Percentiles rank a stretch among this genome's conserved stretches.
Evolutionary conservation across 129 eudicot genomes (phyloP).

Genomic region (Flaveria sonorensis): DNA sequence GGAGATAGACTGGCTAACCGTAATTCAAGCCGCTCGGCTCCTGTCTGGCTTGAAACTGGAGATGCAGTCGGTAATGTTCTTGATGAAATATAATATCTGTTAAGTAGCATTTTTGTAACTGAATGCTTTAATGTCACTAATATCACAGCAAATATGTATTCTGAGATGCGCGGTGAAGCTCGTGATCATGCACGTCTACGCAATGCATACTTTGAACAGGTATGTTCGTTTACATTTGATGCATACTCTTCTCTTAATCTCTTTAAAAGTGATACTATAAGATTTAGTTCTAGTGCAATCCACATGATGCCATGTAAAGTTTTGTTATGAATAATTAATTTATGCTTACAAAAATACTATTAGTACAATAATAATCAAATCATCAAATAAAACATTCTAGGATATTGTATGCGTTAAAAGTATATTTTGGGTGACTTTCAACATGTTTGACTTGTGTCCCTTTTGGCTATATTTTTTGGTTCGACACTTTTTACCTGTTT

Average conservation of each 20-base stretch:
- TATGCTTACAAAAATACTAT: background rate
- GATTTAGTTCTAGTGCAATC: conserved; percentile 7
- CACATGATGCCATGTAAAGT: background rate
- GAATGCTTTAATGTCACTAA: conserved; percentile 49
- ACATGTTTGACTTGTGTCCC: background rate
- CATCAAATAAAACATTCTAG: background rate
- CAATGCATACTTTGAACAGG: conserved; percentile 91
- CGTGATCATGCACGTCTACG: conserved; percentile 83
- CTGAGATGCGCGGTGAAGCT: conserved; percentile 91
- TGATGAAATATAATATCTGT: conserved; percentile 17
- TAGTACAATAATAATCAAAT: background rate
- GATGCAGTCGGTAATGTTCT: conserved; percentile 82
- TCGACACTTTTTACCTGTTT: background rate
- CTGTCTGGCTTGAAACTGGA: conserved; percentile 91
- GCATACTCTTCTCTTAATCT: background rate
- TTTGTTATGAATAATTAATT: background rate
- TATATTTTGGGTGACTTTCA: background rate
- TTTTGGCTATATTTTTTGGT: background rate
- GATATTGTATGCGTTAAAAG: background rate
- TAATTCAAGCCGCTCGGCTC: conserved; percentile 59
- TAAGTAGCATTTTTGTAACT: conserved; percentile 10
- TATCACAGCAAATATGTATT: conserved; percentile 78
- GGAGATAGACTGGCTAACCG: conserved; percentile 61
- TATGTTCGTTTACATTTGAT: conserved; percentile 25
- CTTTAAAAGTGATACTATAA: background rate